Evolutionary conservation across 805 yeast genomes (phyloP), one percentile per base, ranked within the genome.

Genomic region (Ogataea kodamae): DNA sequence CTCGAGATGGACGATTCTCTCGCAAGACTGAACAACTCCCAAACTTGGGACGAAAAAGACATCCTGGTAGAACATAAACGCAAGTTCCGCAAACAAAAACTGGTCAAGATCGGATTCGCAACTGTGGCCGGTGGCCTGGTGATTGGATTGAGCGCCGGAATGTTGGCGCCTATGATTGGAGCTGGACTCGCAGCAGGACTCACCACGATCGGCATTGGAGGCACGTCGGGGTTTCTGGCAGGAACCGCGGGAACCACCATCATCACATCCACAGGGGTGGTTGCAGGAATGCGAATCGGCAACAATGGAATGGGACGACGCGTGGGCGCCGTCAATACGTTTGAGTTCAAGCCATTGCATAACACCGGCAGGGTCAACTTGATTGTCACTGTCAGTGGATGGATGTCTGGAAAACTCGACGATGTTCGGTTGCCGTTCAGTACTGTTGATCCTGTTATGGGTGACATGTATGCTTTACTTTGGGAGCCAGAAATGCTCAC

Each of bases 401-500:
- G 99, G 99, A 88, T 92, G 90, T 81, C 81, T 34, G 94, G 96
- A 57, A 81, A 79, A 39, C 76, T 79, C 49, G 99, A 92, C 76
- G 99, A 92, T 70, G 90, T 92, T 13, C 71, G 99, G 54, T 70
- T 92, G 43, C 98, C 98, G 2, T 92, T 89, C 54, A 84, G 96
- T 1, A 92, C 98, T 0, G 84, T 92, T 6, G 98, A 94, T 54
- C 98, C 98, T 0, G 86, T 90, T 0, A 88, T 90, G 90, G 99
- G 99, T 11, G 99, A 92, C 56, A 62, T 92, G 46, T 85, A 82
- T 49, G 87, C 97, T 1, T 67, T 92, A 6, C 64, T 85, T 29
- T 92, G 98, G 98, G 99, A 92, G 59, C 99, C 99, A 0, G 98
- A 92, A 46, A 86, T 92, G 92, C 76, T 92, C 50, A 81, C 78